These are phyloP conservation scores for Olyra latifolia DNA, from an alignment of 176 grass and related monocot genomes.

Conservation along the genomic window DNA sequence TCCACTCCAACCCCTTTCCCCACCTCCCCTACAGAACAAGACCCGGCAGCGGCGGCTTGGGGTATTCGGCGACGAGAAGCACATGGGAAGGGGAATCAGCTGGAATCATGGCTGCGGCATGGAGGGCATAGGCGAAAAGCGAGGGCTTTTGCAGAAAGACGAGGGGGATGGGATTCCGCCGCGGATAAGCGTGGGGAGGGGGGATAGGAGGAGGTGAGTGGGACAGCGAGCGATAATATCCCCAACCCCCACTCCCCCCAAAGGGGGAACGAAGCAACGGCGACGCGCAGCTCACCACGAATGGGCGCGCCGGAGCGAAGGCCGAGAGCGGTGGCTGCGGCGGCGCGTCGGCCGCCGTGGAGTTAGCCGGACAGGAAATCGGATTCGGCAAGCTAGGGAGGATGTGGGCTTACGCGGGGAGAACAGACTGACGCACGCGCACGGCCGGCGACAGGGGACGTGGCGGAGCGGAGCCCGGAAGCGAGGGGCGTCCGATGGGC, in stretches of 20 bases:
- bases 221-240: slow-evolving; percentile 46
- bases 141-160: background rate
- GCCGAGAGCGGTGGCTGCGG: too few relatives aligned
- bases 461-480: background rate
- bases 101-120: slow-evolving; percentile 41
- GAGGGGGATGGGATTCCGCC: slow-evolving; percentile 44
- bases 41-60: background rate
- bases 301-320: background rate
- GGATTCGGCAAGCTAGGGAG: background rate
- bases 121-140: slow-evolving; percentile 7
- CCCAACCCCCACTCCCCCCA: background rate
- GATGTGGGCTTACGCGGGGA: background rate
- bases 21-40: background rate
- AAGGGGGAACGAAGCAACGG: slow-evolving; percentile 9
- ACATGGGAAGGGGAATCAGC: slow-evolving; percentile 26
- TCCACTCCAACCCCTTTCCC: background rate
- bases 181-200: slow-evolving; percentile 41
- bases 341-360: background rate
- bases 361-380: background rate
- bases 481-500: too few relatives aligned
- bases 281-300: slow-evolving; percentile 7
- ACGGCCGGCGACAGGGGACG: background rate
- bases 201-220: slow-evolving; percentile 19
- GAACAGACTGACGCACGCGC: background rate
- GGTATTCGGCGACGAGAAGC: slow-evolving; percentile 3